Evolutionary conservation across 2,329 filamentous ascomycete genomes (phyloP).

Genomic region (Thelonectria discophora): DNA sequence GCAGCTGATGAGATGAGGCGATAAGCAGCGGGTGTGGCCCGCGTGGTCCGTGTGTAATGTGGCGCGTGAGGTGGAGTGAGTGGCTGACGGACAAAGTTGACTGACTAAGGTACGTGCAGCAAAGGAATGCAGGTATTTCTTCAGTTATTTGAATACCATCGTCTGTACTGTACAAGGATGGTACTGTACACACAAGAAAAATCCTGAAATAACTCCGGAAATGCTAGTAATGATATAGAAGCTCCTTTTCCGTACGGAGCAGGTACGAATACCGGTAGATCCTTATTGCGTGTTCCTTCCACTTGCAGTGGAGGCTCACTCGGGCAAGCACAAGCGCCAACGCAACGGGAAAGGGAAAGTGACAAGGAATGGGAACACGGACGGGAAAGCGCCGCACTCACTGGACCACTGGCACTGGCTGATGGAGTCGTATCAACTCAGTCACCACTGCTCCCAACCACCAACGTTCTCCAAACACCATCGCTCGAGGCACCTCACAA

Average conservation of each 20-base stretch:
- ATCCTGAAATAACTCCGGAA: too few species aligned
- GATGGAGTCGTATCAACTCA: too few species aligned
- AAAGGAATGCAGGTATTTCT: background rate
- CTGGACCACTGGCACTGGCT: too few species aligned
- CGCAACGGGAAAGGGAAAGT: background rate
- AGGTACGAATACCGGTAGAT: too few species aligned
- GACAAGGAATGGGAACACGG: background rate
- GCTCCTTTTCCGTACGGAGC: too few species aligned
- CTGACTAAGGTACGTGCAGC: background rate
- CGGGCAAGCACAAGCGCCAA: conserved; percentile 8
- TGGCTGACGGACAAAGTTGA: conserved; percentile 4
- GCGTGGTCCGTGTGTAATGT: background rate
- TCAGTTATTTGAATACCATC: too few species aligned
- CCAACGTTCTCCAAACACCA: conserved; percentile 7
- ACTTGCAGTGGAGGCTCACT: conserved; percentile 6
- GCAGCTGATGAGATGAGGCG: conserved; percentile 31
- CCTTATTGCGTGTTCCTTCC: background rate
- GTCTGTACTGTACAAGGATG: too few species aligned
- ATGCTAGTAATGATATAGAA: too few species aligned
- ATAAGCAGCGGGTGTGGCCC: conserved; percentile 31
- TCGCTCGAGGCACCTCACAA: conserved; percentile 9
- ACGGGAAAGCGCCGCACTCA: conserved; percentile 8
- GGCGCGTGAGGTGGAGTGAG: background rate
- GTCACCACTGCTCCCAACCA: background rate
- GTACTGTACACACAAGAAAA: too few species aligned